Evolutionary conservation across 306 rosid genomes (phyloP), one percentile per base, ranked within the genome.

Genomic region (Citrullus mucosospermus): DNA sequence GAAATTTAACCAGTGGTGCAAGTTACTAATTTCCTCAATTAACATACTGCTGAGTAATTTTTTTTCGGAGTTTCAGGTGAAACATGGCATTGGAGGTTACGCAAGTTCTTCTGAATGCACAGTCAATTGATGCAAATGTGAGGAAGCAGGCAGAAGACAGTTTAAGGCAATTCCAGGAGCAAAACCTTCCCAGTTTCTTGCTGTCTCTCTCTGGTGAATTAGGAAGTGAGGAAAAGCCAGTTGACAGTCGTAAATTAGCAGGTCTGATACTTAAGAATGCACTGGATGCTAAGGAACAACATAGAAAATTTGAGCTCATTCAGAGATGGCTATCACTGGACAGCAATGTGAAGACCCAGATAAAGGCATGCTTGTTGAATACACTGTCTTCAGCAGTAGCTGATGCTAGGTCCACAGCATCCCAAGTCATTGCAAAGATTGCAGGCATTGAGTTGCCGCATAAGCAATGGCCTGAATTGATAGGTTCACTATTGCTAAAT

Each of bases 361-460:
- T 93, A 56, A 93, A 89, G 81, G 76, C 90, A 14, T 89, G 88
- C 84, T 81, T 91, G 88, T 81, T 93, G 82, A 90, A 89, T 79
- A 91, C 95, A 48, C 88, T 93, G 46, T 79, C 95, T 80, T 87
- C 98, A 80, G 83, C 78, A 51, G 90, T 77, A 11, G 60, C 82
- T 48, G 95, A 93, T 39, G 96, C 96, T 53, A 88, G 95, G 67
- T 93, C 98, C 34, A 93, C 98, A 15, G 85, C 98, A 50, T 87
- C 96, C 78, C 98, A 93, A 88, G 96, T 91, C 51, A 83, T 93
- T 84, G 98, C 98, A 3, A 93, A 93, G 78, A 67, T 93, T 81
- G 98, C 98, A 4, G 93, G 98, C 54, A 91, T 93, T 75, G 98
- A 93, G 82, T 88, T 93, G 80, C 98, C 98, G 74, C 93, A 87